Percentiles rank a stretch among this genome's conserved stretches.
Evolutionary conservation across 2,329 filamentous ascomycete genomes (phyloP).

Genomic region (Hypoxylon sp.): DNA sequence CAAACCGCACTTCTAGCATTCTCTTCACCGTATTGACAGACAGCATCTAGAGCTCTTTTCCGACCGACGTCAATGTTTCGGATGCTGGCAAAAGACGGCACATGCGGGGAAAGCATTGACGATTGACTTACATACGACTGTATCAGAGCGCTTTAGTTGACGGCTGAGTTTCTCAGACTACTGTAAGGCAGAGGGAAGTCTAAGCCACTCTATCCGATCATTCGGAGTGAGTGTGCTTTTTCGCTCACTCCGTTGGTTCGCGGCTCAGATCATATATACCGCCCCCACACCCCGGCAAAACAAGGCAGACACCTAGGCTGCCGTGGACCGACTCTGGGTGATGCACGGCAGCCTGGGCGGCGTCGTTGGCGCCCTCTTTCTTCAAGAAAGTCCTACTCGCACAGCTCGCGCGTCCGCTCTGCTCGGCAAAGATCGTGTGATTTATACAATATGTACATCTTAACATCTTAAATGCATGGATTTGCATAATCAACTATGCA

Average conservation of each 20-base stretch:
- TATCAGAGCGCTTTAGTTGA: background rate
- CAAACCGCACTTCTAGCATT: background rate
- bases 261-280: slow-evolving; percentile 3
- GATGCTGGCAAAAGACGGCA: slow-evolving; percentile 1
- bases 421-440: slow-evolving; percentile 19
- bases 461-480: slow-evolving; percentile 11
- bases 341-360: background rate
- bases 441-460: slow-evolving; percentile 23
- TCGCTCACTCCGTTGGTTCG: slow-evolving; percentile 4
- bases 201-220: slow-evolving; percentile 10
- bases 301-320: slow-evolving; percentile 24
- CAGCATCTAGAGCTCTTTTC: background rate
- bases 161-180: slow-evolving; percentile 6
- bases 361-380: background rate
- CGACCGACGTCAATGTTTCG: slow-evolving; percentile 11
- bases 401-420: background rate
- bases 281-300: slow-evolving; percentile 12
- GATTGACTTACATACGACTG: background rate
- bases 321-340: background rate
- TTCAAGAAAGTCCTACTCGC: background rate
- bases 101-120: slow-evolving; percentile 1
- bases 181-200: background rate
- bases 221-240: background rate
- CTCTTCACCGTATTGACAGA: background rate
- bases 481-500: background rate